A percentile compares a stretch with the other conserved stretches of the same genome.
phyloP scores from a whole-genome alignment of 202 grass and related monocot species.

The Carex arenaria region DNA sequence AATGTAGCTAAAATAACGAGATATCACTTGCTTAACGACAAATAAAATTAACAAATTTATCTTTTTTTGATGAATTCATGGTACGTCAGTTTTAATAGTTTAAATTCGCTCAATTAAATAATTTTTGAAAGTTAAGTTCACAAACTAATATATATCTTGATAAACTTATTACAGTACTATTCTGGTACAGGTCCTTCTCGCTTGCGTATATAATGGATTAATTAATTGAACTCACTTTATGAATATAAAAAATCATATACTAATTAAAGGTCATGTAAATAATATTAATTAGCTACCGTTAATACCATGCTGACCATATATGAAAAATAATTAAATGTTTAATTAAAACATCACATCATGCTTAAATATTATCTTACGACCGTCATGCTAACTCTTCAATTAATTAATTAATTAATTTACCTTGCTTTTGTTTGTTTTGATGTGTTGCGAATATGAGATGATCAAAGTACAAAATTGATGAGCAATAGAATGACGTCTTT shows the following conservation, averaged over 20 bases:
- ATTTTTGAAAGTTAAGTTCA: no score
- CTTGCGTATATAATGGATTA: not conserved
- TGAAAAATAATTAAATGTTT: not conserved
- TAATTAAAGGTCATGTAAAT: not conserved
- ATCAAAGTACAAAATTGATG: not conserved
- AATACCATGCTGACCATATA: not conserved
- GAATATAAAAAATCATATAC: not conserved
- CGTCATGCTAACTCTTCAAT: not conserved
- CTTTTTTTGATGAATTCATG: no score
- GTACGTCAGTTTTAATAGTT: no score
- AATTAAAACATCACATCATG: not conserved
- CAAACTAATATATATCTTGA: no score
- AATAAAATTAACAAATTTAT: no score
- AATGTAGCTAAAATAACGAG: no score
- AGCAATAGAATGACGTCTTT: not conserved
- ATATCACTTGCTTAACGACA: no score
- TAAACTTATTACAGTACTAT: no score
- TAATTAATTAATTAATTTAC: not conserved
- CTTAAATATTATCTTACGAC: not conserved
- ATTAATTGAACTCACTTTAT: not conserved
- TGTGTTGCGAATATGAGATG: not conserved
- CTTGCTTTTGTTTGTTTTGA: constrained; percentile 4
- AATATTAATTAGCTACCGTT: not conserved
- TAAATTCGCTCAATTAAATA: no score
- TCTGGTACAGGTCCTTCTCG: not conserved